Percentiles rank a stretch among this genome's conserved stretches.
phyloP scores from a whole-genome alignment of 208 protist genomes.

The Leishmania tropica region DNA sequence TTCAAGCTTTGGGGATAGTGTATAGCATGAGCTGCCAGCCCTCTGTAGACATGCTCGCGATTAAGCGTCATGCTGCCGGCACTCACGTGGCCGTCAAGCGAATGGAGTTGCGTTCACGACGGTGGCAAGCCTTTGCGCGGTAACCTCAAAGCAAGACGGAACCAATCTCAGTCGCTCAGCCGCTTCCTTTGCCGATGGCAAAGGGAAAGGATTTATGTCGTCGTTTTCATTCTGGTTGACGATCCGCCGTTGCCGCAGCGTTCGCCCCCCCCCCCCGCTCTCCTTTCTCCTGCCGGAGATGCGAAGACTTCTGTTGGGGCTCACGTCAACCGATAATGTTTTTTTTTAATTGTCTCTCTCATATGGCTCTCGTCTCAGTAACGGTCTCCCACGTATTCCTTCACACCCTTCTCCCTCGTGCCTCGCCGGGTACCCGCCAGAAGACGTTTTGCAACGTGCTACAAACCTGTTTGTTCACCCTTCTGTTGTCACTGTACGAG shows the following conservation, averaged over 20 bases:
- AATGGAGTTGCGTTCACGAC: background rate
- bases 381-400: background rate
- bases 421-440: background rate
- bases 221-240: background rate
- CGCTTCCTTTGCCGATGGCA: background rate
- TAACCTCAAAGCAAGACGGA: background rate
- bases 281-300: background rate
- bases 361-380: background rate
- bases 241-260: background rate
- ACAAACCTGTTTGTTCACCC: background rate
- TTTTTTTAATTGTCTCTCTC: background rate
- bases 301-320: background rate
- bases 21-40: background rate
- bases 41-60: background rate
- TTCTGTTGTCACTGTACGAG: background rate
- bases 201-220: background rate
- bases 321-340: background rate
- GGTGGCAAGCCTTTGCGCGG: background rate
- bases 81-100: background rate
- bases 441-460: background rate
- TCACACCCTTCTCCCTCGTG: background rate
- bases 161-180: background rate
- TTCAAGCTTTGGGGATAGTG: background rate
- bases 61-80: background rate
- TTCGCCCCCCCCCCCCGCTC: too few species aligned